A percentile compares a stretch with the other conserved stretches of the same genome.
Evolutionary conservation across 345 rosid genomes (phyloP).

Genomic region (Carallia brachiata): DNA sequence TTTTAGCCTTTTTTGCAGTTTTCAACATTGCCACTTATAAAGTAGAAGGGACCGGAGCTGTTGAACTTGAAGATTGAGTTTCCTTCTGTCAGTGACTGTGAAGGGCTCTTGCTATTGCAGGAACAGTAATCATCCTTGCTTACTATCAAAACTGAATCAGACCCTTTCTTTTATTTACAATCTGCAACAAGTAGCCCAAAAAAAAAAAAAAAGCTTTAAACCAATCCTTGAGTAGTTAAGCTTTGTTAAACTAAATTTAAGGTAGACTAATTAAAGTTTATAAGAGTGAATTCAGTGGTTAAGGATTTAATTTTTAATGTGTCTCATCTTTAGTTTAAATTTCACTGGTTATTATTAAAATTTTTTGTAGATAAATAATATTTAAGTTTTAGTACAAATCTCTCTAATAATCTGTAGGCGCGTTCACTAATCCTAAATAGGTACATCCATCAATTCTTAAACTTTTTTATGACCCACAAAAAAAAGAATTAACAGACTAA

Average conservation of each 20-base stretch:
- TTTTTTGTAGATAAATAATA: too few relatives aligned
- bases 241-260: not conserved
- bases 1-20: constrained; percentile 70
- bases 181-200: constrained; percentile 31
- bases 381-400: too few relatives aligned
- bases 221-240: too few relatives aligned
- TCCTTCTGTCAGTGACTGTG: constrained; percentile 50
- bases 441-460: too few relatives aligned
- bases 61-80: constrained; percentile 52
- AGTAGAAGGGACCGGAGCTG: constrained; percentile 77
- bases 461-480: too few relatives aligned
- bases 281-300: too few relatives aligned
- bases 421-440: too few relatives aligned
- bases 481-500: too few relatives aligned
- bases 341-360: too few relatives aligned
- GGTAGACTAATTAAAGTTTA: not conserved
- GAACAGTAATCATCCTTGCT: constrained; percentile 45
- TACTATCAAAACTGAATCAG: constrained; percentile 68
- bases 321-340: too few relatives aligned
- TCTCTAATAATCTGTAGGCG: too few relatives aligned
- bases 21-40: constrained; percentile 64
- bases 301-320: too few relatives aligned
- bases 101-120: constrained; percentile 59
- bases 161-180: constrained; percentile 69
- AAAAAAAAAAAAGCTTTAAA: not conserved